These are phyloP conservation scores for Fraxinus sp. DNA, from an alignment of 305 asterid genomes.

Conservation along the genomic window DNA sequence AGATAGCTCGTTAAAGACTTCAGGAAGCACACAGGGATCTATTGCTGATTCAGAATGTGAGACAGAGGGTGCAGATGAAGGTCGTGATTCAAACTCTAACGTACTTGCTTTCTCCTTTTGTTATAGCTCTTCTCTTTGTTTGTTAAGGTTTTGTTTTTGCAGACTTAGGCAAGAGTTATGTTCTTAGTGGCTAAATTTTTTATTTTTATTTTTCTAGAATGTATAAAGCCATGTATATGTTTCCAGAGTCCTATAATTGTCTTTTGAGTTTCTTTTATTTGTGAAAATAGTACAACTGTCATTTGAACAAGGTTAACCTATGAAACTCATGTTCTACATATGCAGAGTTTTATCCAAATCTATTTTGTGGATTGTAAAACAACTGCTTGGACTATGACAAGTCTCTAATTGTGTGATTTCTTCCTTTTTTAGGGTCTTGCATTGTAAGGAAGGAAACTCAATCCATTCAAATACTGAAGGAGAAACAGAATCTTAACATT, in stretches of 20 bases:
- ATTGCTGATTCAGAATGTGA: conserved; percentile 33
- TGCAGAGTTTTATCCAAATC: neutral
- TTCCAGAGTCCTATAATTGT: neutral
- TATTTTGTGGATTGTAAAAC: conserved; percentile 1
- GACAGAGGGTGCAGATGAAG: conserved; percentile 38
- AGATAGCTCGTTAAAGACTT: conserved; percentile 37
- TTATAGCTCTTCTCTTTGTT: conserved; percentile 15
- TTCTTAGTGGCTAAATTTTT: neutral
- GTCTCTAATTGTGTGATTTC: conserved; percentile 16
- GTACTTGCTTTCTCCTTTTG: conserved; percentile 24
- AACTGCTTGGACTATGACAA: conserved; percentile 18
- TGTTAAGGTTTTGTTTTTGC: conserved; percentile 6
- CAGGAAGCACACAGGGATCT: conserved; percentile 38
- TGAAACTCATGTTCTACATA: conserved; percentile 13
- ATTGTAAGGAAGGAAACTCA: conserved; percentile 42
- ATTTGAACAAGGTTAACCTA: conserved; percentile 5
- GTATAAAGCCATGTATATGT: neutral
- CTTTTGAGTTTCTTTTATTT: conserved; percentile 15
- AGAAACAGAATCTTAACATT: conserved; percentile 41
- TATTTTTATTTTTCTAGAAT: conserved; percentile 5
- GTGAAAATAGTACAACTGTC: conserved; percentile 5
- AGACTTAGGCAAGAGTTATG: neutral
- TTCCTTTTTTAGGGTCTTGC: conserved; percentile 45
- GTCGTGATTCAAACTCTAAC: conserved; percentile 24
- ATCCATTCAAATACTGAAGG: conserved; percentile 31